Base-by-base conservation (phyloP, 441 rosid species). In the Rhodomyrtus psidioides region DNA sequence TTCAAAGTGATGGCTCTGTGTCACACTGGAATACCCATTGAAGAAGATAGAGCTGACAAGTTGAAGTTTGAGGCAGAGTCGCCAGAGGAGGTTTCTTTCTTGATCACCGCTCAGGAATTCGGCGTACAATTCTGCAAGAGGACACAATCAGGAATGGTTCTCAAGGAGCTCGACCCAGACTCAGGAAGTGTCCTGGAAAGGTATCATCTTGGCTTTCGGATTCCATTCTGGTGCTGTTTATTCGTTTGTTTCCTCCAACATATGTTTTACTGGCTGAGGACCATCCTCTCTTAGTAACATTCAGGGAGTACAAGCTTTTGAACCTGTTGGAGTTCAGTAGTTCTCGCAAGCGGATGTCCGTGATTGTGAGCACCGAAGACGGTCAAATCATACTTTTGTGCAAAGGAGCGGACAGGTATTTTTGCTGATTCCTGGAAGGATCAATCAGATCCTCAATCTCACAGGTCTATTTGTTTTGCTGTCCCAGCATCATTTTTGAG, bases 351-450 rank as follows among this genome's bases (percentile, higher is more conserved):
- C 90, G 99, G 91, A 96, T 96, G 99, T 95, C 99, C 2, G 98
- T 94, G 53, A 91, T 96, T 55, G 94, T 96, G 82, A 90, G 89
- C 54, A 89, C 92, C 81, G 95, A 93, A 88, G 94, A 93, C 81
- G 96, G 96, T 53, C 91, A 93, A 85, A 91, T 94, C 70, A 87
- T 94, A 88, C 95, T 94, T 57, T 93, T 96, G n/a, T 94, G 97
- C 94, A 96, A 96, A 90, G 99, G 99, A 13, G 99, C 98, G 79
- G 98, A 96, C 89, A 96, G 97, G 99, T 94, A 84, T 62, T 84
- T 23, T 84, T 23, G 1, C 1, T 82, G 17, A 28, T 82, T 82
- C 8, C 46, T 82, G 60, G 6, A 42, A 23, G 42, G 21, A 53
- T 39, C 58, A 15, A 53, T 53, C 58, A 53, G 59, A 53, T 34